Evolutionary conservation across 2,329 filamentous ascomycete genomes (phyloP), one percentile per base, ranked within the genome.

Genomic region (Erysiphe pulchra): DNA sequence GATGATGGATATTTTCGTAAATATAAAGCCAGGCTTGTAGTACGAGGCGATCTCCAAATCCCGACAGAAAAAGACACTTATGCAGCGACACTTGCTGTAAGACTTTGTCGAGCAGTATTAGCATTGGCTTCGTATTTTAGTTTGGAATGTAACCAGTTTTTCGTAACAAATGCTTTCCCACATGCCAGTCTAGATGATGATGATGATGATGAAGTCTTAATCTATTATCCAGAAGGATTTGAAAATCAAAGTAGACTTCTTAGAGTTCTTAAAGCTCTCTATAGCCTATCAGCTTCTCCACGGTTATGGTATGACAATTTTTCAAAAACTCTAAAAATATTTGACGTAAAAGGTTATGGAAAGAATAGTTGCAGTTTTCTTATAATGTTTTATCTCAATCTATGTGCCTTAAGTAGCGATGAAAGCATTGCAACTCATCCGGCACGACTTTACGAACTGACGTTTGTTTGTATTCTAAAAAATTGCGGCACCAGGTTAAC

Each of bases 11-110:
- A 49, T 34, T 47, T 39, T 39, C 18, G 18, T 56, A 8, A 18
- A 34, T 34, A 34, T 34, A 34, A 34, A 14, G 33, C 33, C 1
- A 34, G 54, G 30, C 49, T 52, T 17, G n/a, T 51, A 13, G 43
- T 54, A 12, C 53, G 50, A 52, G 38, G 51, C 24, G 24, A 28
- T 28, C 24, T 54, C 32, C 47, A 51, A 17, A 38, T 53, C 33
- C 24, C 40, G n/a, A 44, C 28, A 5, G 11, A 44, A 9, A 44
- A 50, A n/a, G 31, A 42, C 5, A 48, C 47, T n/a, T 46, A 20
- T 17, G 34, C 34, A 38, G 44, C 34, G 11, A 45, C 33, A 4
- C 44, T 39, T 17, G 20, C 44, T 7, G n/a, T 36, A 40, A 30
- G 20, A 42, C 12, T 31, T 13, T 42, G 20, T 42, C 6, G 24